A percentile compares a stretch with the other conserved stretches of the same genome.
Evolutionary conservation across 345 rosid genomes (phyloP).

Genomic region (Populus nigra): DNA sequence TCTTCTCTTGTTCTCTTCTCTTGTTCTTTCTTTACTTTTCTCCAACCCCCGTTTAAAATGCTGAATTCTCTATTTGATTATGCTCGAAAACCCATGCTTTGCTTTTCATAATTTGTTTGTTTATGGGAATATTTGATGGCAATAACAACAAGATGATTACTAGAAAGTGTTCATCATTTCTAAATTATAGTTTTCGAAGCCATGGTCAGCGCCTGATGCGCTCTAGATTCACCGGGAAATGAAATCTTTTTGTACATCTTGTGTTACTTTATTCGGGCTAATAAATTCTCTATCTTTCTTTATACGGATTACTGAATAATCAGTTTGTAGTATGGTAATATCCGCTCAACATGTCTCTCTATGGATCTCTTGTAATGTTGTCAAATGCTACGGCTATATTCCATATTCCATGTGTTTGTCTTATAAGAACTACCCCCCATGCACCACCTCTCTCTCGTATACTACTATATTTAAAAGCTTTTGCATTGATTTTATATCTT

Average conservation of each 20-base stretch:
- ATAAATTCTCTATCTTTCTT: slow-evolving; percentile 32
- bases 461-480: not conserved
- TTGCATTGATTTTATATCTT: not conserved
- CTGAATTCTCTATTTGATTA: slow-evolving; percentile 5
- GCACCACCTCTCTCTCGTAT: not conserved
- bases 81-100: slow-evolving; percentile 12
- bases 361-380: slow-evolving; percentile 41
- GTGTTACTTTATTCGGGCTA: slow-evolving; percentile 19
- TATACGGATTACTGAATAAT: slow-evolving; percentile 25
- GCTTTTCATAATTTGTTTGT: slow-evolving; percentile 2
- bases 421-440: slow-evolving; percentile 28
- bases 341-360: slow-evolving; percentile 61
- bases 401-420: slow-evolving; percentile 95
- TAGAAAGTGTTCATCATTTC: slow-evolving; percentile 18
- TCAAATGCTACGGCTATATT: slow-evolving; percentile 58
- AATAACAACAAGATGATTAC: slow-evolving; percentile 17
- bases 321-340: slow-evolving; percentile 29
- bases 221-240: slow-evolving; percentile 92
- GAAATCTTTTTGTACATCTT: slow-evolving; percentile 19
- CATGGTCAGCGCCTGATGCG: slow-evolving; percentile 94
- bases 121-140: not conserved
- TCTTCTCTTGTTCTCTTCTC: slow-evolving; percentile 25
- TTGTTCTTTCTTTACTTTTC: slow-evolving; percentile 9
- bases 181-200: slow-evolving; percentile 47
- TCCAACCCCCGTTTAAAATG: slow-evolving; percentile 3